These are phyloP conservation scores for Ophiognomonia clavigignenti-juglandacearum DNA, from an alignment of 2,329 filamentous ascomycete species.

Conservation along the genomic window DNA sequence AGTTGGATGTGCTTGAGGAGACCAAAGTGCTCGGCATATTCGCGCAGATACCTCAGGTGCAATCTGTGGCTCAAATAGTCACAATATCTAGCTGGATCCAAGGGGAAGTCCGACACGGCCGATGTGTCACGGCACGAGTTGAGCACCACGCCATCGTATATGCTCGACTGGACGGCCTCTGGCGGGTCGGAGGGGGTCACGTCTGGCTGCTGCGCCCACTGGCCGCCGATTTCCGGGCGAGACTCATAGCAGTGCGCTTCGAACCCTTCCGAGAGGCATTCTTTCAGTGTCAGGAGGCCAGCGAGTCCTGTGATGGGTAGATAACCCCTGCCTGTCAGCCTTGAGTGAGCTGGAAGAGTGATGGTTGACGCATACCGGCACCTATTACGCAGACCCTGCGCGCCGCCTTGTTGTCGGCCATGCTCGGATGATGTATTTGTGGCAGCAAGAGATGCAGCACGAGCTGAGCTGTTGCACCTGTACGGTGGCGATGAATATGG, in stretches of 20 bases:
- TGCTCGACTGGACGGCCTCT: conserved; percentile 21
- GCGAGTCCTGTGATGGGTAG: conserved; percentile 23
- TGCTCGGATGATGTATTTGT: background rate
- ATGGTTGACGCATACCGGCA: background rate
- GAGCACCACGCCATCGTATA: conserved; percentile 30
- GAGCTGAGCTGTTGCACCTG: too few relatives aligned
- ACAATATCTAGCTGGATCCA: conserved; percentile 31
- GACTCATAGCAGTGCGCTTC: conserved; percentile 30
- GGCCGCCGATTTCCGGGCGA: conserved; percentile 29
- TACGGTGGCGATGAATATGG: too few relatives aligned
- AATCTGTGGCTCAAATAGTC: conserved; percentile 31
- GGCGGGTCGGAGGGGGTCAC: conserved; percentile 19
- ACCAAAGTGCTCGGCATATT: conserved; percentile 31
- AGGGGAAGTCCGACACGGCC: conserved; percentile 34
- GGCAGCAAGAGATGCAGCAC: background rate
- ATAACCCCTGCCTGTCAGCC: background rate
- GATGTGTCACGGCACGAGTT: conserved; percentile 34
- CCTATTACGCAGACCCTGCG: conserved; percentile 14
- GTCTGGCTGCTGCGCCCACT: conserved; percentile 32
- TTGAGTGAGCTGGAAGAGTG: background rate
- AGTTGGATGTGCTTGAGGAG: conserved; percentile 30
- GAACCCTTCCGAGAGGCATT: conserved; percentile 32
- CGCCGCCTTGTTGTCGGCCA: background rate
- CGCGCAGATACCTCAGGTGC: conserved; percentile 29
- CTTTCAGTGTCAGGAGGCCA: conserved; percentile 31